phyloP scores from a whole-genome alignment of 2,329 filamentous ascomycete species.

The Penicillium sp. region DNA sequence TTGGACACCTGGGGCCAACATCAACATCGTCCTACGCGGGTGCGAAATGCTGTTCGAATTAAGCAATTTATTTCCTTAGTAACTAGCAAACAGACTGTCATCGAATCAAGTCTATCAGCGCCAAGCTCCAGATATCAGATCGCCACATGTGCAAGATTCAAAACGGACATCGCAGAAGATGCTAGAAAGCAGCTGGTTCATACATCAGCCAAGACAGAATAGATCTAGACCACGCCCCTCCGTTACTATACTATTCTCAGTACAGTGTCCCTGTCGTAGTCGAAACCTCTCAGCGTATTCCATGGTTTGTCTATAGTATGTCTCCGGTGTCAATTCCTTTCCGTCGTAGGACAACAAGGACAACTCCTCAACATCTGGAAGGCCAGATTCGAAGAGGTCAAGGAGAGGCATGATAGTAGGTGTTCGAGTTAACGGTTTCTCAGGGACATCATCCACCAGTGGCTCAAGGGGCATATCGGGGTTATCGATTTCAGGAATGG shows the following conservation, averaged over 20 bases:
- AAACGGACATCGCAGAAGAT: not conserved
- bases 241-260: conserved; percentile 33
- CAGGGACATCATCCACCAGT: conserved; percentile 15
- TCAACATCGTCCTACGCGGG: not conserved
- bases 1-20: not conserved
- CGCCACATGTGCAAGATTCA: not conserved
- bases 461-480: conserved; percentile 15
- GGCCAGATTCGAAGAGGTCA: conserved; percentile 47
- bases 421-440: conserved; percentile 34
- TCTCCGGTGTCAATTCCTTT: conserved; percentile 33
- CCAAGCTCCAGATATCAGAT: not conserved
- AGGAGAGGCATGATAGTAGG: conserved; percentile 50
- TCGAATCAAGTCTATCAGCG: not conserved
- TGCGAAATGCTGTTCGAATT: not conserved
- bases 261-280: conserved; percentile 66
- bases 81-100: not conserved
- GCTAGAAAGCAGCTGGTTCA: not conserved
- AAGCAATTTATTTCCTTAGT: not conserved
- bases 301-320: conserved; percentile 44
- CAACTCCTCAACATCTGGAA: conserved; percentile 50
- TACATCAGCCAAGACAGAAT: conserved; percentile 57
- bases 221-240: conserved; percentile 54
- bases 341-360: conserved; percentile 68
- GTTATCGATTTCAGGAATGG: conserved; percentile 14
- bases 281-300: conserved; percentile 62